These are phyloP conservation scores for Toxicodendron radicans DNA, from an alignment of 345 rosid genomes.

Conservation along the genomic window DNA sequence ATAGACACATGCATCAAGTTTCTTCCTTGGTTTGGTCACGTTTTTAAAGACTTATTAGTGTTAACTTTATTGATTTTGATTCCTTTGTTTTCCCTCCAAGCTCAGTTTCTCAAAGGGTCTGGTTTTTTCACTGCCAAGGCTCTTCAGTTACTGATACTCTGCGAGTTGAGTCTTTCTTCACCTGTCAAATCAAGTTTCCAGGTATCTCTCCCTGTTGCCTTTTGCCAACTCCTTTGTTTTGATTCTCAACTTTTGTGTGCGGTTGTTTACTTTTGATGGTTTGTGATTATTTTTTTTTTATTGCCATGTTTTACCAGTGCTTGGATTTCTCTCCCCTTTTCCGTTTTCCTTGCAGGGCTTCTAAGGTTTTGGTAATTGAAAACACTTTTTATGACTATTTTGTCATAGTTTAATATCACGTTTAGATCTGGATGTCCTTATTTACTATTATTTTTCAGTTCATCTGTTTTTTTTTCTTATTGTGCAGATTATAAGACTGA, in stretches of 20 bases:
- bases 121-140: background rate
- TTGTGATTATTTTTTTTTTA: background rate
- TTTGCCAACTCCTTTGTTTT: background rate
- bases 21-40: background rate
- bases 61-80: background rate
- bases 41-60: background rate
- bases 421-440: slow-evolving; percentile 4
- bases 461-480: background rate
- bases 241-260: background rate
- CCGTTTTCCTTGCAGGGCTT: background rate
- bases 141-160: slow-evolving; percentile 1
- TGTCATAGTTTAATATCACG: background rate
- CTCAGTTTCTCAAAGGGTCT: slow-evolving; percentile 9
- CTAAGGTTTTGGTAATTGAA: background rate
- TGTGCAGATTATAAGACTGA: background rate
- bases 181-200: background rate
- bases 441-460: background rate
- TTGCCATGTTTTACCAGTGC: background rate
- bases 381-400: background rate
- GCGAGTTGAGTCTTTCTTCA: background rate
- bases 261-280: background rate
- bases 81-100: slow-evolving; percentile 14
- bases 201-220: background rate
- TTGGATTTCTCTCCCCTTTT: background rate
- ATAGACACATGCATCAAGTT: background rate